Percentiles rank a stretch among this genome's conserved stretches.
phyloP scores from a whole-genome alignment of 305 asterid species.

The Fraxinus angustifolia region DNA sequence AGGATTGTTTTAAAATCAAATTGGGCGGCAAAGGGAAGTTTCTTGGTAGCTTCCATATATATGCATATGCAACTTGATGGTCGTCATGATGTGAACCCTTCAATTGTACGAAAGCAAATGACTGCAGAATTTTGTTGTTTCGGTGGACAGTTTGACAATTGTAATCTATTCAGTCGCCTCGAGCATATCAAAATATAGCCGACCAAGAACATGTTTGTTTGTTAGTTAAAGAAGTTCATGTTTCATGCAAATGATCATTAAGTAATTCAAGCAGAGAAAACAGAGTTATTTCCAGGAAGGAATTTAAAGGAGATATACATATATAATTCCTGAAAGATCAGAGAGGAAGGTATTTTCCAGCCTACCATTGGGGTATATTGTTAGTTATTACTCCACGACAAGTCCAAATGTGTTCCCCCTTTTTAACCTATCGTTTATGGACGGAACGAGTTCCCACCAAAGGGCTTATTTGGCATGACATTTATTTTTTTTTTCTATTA shows the following conservation, averaged over 20 bases:
- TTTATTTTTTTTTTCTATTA: no score
- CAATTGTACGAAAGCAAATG: background rate
- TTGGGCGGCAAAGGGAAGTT: background rate
- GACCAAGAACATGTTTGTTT: background rate
- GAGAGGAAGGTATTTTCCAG: background rate
- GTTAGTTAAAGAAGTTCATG: background rate
- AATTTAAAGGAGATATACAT: background rate
- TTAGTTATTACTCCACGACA: background rate
- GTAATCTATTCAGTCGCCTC: background rate
- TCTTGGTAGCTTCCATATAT: background rate
- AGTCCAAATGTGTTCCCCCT: background rate
- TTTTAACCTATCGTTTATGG: background rate
- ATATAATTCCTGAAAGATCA: background rate
- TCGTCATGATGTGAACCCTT: background rate
- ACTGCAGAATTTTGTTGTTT: background rate
- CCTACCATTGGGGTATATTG: background rate
- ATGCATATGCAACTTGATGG: background rate
- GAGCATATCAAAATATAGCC: no score
- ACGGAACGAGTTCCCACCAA: background rate
- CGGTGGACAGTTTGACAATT: background rate
- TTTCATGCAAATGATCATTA: background rate
- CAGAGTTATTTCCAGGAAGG: background rate
- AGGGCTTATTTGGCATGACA: no score
- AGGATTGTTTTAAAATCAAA: slow-evolving; percentile 11
- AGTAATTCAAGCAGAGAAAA: background rate